Base-by-base conservation (phyloP, 192 early-diverging fungal species). In the Umbelopsis vinacea region DNA sequence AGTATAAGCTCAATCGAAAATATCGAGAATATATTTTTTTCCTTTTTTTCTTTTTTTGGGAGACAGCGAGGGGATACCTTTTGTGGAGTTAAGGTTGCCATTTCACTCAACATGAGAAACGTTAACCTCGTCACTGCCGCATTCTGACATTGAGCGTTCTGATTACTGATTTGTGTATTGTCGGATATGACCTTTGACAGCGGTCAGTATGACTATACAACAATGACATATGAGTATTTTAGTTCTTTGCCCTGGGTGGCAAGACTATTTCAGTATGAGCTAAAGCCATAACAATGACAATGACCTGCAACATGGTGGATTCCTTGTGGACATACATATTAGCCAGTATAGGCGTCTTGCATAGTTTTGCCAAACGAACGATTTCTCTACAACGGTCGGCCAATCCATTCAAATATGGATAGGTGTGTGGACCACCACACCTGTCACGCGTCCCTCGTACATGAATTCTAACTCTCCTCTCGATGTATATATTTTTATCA, bases 201-300 rank as follows among this genome's bases (percentile, higher is more conserved):
- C 40, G 40, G 40, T 12, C 40, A 11, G 40, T 43, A 43, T 43
- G 40, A 43, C 40, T 43, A 43, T 43, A 43, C 8, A 43, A 11
- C 21, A 54, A 29, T 54, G 53, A 8, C 53, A 54, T 26, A 26
- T 10, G 11, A 24, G 53, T 24, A 43, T 43, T 43, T 17, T 21
- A n/a, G 48, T 50, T 50, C 15, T 19, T 19, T 17, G 7, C 48
- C 15, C 48, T 21, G 15, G 40, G 48, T 50, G 48, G 48, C 57
- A 63, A 63, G 57, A 63, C 26, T 63, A 63, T 63, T 63, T 63
- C 57, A 63, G 26, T 37, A 63, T 63, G 26, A 63, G 57, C 57
- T 37, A 63, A 35, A 63, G 17, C 15, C 55, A 63, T 35, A 63
- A 63, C 57, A 63, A 63, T 63, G 57, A 63, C 57, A 26, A 54